Evolutionary conservation across 352 stramenopile species (phyloP).

Genomic region (Thalassiosira livingstoniorum): DNA sequence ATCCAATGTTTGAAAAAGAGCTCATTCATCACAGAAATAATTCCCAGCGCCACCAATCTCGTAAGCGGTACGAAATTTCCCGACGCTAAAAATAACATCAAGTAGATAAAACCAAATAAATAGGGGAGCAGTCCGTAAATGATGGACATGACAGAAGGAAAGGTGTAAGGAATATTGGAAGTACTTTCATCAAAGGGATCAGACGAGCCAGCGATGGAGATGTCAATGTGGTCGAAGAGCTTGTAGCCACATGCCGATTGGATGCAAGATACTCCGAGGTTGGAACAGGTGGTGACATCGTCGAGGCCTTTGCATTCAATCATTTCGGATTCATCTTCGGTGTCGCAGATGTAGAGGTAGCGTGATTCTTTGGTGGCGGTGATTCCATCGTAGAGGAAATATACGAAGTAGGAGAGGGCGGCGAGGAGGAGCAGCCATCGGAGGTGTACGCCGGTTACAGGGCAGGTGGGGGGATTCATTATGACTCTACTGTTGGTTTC

Average conservation of each 20-base stretch:
- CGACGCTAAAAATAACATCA: constrained; percentile 25
- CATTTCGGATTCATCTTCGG: constrained; percentile 10
- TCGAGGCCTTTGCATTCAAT: constrained; percentile 38
- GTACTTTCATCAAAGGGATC: constrained; percentile 39
- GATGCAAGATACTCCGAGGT: constrained; percentile 38
- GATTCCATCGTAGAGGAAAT: constrained; percentile 35
- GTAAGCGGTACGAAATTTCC: constrained; percentile 38
- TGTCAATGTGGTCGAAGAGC: constrained; percentile 52
- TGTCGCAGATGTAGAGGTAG: constrained; percentile 50
- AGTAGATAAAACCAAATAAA: constrained; percentile 35
- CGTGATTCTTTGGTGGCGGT: neutral
- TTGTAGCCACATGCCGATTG: constrained; percentile 48
- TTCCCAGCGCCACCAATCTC: constrained; percentile 38
- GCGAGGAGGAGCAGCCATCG: constrained; percentile 42
- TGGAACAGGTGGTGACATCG: constrained; percentile 36
- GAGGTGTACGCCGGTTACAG: constrained; percentile 35
- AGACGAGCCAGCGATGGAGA: constrained; percentile 48
- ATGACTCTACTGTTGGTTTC: too few species aligned
- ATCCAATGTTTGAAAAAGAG: constrained; percentile 45
- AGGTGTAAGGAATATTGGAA: constrained; percentile 13
- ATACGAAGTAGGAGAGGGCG: constrained; percentile 29
- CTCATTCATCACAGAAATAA: constrained; percentile 50
- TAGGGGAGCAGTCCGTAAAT: constrained; percentile 54
- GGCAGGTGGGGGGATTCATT: neutral
- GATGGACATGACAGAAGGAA: constrained; percentile 34